Base-by-base conservation (phyloP, 106 monocot genomes). In the Gastrodia elata region DNA sequence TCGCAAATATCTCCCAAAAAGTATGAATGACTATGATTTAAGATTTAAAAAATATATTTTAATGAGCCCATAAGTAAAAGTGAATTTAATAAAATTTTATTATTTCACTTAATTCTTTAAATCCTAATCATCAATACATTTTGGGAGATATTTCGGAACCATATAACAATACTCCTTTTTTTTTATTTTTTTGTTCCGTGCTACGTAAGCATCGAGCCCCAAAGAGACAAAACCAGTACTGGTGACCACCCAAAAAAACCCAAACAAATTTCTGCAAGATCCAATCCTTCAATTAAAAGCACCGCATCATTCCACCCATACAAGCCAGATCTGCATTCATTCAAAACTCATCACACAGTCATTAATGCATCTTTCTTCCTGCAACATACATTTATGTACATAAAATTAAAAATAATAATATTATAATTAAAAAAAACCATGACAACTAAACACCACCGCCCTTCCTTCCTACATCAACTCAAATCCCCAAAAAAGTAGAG, bases 321-420 rank as follows among this genome's bases (percentile, higher is more conserved):
- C n/a, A n/a, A n/a, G n/a, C n/a, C 71, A 71, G 22, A 71, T 41
- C 44, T 72, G 72, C 33, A 72, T 72, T 72, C 46, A 72, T 72
- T 72, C 72, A 52, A 72, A 72, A 48, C 72, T 52, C 43, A 30
- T 46, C 72, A 43, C 48, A 33, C 38, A n/a, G n/a, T n/a, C n/a
- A 70, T 70, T 39, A 70, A 70, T 8, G 32, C 48, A n/a, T n/a
- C n/a, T n/a, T n/a, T n/a, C n/a, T 46, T 28, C 15, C 71, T n/a
- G 16, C 71, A 5, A 48, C 49, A 25, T 55, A 57, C 15, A 8
- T 73, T 55, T 34, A 20, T 35, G 20, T 24, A 35, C 2, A 52
- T 14, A 46, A 28, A 48, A 41, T 8, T 14, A 41, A 64, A 10
- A 16, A 28, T 16, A 27, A 71, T 58, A 59, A 74, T 36, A 58